A percentile compares a stretch with the other conserved stretches of the same genome.
Evolutionary conservation across 2,329 filamentous ascomycete genomes (phyloP).

Genomic region (Penicillium brevicompactum): DNA sequence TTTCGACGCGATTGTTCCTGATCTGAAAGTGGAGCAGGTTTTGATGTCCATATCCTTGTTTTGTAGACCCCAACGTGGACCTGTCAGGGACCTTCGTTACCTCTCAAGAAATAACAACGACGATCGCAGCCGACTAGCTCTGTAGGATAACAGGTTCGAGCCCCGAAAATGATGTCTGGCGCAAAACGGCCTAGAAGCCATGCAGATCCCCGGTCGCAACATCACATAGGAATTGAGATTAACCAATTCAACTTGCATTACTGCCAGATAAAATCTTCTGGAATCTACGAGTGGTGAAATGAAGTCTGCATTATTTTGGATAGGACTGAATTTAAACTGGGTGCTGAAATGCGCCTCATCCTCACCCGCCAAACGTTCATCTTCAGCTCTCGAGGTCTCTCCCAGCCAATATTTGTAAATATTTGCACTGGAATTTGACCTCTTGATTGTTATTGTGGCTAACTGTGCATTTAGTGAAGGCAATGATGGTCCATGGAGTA

Average conservation of each 20-base stretch:
- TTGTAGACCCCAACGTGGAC: conserved; percentile 7
- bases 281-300: no score
- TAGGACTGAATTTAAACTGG: neutral
- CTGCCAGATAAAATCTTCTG: neutral
- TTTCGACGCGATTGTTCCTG: conserved; percentile 4
- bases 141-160: neutral
- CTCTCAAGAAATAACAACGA: neutral
- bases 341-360: neutral
- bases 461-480: conserved; percentile 54
- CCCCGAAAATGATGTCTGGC: neutral
- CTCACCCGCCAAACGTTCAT: conserved; percentile 5
- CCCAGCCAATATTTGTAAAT: conserved; percentile 19
- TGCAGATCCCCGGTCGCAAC: conserved; percentile 1
- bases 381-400: conserved; percentile 14
- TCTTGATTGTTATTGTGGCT: neutral
- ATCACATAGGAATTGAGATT: neutral
- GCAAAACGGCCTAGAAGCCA: neutral
- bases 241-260: neutral
- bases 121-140: neutral
- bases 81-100: neutral
- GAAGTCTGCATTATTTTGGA: neutral
- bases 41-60: conserved; percentile 8
- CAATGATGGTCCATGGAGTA: conserved; percentile 72
- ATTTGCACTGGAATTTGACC: neutral
- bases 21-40: conserved; percentile 14